Conservation (phyloP, 805 yeast genomes). For the Kodamaea leandrae region DNA sequence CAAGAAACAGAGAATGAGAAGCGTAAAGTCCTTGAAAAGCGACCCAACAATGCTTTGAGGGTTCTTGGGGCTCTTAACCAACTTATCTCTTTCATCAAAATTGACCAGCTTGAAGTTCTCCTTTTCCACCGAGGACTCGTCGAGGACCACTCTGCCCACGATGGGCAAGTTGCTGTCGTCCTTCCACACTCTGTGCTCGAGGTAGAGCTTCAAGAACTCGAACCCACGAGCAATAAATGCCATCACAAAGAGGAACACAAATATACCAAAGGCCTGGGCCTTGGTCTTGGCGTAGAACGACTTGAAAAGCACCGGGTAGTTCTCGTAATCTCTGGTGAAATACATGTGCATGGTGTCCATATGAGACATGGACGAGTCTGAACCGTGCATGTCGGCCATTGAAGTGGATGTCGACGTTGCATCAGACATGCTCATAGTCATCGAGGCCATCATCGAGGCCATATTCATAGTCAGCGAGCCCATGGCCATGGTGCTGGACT, state of each 20-base stretch:
- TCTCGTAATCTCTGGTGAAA: constrained; percentile 48
- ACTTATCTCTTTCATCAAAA: constrained; percentile 6
- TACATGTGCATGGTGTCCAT: constrained; percentile 54
- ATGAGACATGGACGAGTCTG: constrained; percentile 16
- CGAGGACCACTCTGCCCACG: background rate
- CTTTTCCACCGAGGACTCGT: constrained; percentile 1
- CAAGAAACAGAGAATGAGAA: constrained; percentile 54
- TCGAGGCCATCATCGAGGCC: constrained; percentile 9
- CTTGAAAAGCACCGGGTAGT: constrained; percentile 64
- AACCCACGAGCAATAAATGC: constrained; percentile 61
- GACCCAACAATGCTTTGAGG: constrained; percentile 10
- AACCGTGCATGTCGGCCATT: background rate
- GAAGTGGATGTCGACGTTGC: constrained; percentile 1
- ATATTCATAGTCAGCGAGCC: background rate
- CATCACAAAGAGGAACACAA: constrained; percentile 55
- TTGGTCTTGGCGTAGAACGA: constrained; percentile 50
- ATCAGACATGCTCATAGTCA: constrained; percentile 10
- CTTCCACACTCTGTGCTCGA: constrained; percentile 66
- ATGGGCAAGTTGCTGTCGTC: constrained; percentile 30
- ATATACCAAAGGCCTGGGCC: constrained; percentile 73
- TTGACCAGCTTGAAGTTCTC: constrained; percentile 6
- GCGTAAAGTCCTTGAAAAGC: constrained; percentile 50
- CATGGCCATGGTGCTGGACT: background rate
- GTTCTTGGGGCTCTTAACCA: background rate
- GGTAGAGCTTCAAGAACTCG: constrained; percentile 56